These are phyloP conservation scores for Rubroboletus pulcherrimus DNA, from an alignment of 768 basidiomycete genomes.

Conservation along the genomic window DNA sequence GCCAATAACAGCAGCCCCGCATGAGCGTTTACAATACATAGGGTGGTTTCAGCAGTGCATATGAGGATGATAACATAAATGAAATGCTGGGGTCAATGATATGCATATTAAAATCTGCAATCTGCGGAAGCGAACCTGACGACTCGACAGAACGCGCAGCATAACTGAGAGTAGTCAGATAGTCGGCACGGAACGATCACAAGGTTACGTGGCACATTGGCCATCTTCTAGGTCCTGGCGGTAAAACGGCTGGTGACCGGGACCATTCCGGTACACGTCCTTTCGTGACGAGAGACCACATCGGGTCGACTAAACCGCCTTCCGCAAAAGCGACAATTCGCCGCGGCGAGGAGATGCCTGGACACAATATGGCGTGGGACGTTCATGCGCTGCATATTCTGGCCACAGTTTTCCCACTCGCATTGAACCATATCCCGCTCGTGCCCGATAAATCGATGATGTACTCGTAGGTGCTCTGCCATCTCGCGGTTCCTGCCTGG, in stretches of 20 bases:
- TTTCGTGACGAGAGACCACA: slow-evolving; percentile 27
- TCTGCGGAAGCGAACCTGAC: slow-evolving; percentile 3
- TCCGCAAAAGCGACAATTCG: slow-evolving; percentile 21
- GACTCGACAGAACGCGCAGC: not conserved
- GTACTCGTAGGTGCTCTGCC: slow-evolving; percentile 23
- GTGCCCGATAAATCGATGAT: slow-evolving; percentile 24
- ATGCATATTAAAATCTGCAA: slow-evolving; percentile 7
- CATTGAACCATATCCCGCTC: slow-evolving; percentile 25
- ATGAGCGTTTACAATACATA: slow-evolving; percentile 6
- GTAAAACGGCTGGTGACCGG: not conserved
- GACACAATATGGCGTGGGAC: slow-evolving; percentile 29
- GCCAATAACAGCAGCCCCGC: not conserved
- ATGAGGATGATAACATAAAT: slow-evolving; percentile 9
- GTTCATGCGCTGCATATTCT: slow-evolving; percentile 28
- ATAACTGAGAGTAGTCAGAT: not conserved
- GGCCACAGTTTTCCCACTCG: slow-evolving; percentile 23
- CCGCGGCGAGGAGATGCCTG: slow-evolving; percentile 23
- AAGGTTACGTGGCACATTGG: not conserved
- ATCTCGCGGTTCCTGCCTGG: slow-evolving; percentile 31
- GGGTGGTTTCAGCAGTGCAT: not conserved
- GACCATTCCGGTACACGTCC: slow-evolving; percentile 11
- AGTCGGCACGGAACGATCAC: not conserved
- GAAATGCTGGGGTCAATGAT: slow-evolving; percentile 3
- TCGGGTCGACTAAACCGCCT: slow-evolving; percentile 27
- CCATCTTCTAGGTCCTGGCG: not conserved